Conservation (phyloP, 192 early-diverging fungal genomes). For the Coemansia sp. region DNA sequence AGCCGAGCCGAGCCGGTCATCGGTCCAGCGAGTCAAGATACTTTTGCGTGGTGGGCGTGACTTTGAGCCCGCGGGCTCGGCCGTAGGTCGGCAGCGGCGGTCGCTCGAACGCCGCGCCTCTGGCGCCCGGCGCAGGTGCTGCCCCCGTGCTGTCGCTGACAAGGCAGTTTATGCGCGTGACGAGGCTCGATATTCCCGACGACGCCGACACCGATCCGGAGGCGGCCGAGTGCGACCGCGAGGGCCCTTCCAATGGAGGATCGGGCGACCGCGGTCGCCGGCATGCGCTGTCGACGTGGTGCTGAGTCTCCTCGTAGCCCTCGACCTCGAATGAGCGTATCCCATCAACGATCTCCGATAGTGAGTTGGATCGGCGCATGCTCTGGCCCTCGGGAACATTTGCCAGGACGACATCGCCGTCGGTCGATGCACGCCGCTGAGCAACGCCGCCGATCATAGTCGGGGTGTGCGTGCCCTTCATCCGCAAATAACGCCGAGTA, state of each 20-base stretch:
- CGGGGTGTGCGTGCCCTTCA: conserved; percentile 36
- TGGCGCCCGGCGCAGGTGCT: not conserved
- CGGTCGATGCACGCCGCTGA: not conserved
- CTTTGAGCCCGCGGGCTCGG: conserved; percentile 6
- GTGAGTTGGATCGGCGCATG: conserved; percentile 38
- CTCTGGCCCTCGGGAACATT: not conserved
- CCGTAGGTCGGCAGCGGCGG: conserved; percentile 23
- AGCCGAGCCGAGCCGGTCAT: conserved; percentile 2
- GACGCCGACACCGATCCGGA: conserved; percentile 1
- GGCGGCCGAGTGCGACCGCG: not conserved
- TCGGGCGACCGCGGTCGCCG: conserved; percentile 17
- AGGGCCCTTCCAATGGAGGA: conserved; percentile 7
- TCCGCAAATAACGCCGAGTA: conserved; percentile 38
- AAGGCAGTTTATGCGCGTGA: conserved; percentile 35
- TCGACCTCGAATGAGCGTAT: conserved; percentile 45
- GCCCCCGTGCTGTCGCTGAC: conserved; percentile 3
- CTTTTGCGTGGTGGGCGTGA: conserved; percentile 46
- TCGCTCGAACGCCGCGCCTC: conserved; percentile 5
- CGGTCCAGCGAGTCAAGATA: conserved; percentile 35
- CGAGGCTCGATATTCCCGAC: conserved; percentile 25
- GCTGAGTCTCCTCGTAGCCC: conserved; percentile 45
- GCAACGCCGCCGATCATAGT: conserved; percentile 1
- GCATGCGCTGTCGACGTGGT: not conserved
- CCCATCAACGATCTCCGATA: conserved; percentile 41
- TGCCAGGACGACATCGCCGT: not conserved